Base-by-base conservation (phyloP, 83 land plant species). In the Larix sibirica region DNA sequence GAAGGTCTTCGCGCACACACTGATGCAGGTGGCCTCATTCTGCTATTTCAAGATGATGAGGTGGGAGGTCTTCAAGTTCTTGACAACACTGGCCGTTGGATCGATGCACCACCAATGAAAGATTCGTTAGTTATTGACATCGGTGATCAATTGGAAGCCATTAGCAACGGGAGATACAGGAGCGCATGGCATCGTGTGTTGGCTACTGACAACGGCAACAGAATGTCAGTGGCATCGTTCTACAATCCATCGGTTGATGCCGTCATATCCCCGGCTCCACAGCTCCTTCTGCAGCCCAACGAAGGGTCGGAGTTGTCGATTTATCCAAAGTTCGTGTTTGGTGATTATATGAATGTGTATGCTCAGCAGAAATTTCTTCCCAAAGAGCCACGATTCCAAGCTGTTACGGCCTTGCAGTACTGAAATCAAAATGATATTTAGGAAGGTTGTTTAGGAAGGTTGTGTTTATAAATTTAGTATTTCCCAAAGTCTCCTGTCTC, bases 311-410 rank as follows among this genome's bases (percentile, higher is more conserved):
- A 69, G 7, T 63, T 60, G 44, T 60, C 83, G 18, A 8, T 62
- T 23, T 90, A 93, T 83, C 91, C 93, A 18, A 83, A 84, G 77
- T 90, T 84, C 59, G 90, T 90, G 56, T 93, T 90, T 79, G 91
- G 88, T 2, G 92, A 92, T 28, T 92, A 92, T 65, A 92, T 90
- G 92, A 83, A 85, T 65, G 89, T 88, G 9, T 92, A 92, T 77
- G 84, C 81, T 7, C 79, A 81, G 24, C 78, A 88, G 61, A 92
- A 92, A 86, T 92, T 88, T 80, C 79, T 80, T 33, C 86, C 91
- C 14, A 90, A 90, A 77, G 92, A 90, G 81, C 91, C 95, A 54
- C 84, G 90, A 66, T 92, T 92, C 75, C 81, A 87, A 70, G 89
- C 92, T 71, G 83, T 90, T 83, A 84, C 85, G 85, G 68, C 74